Evolutionary conservation across 768 basidiomycete genomes (phyloP).

Genomic region (Termitomyces sp.): DNA sequence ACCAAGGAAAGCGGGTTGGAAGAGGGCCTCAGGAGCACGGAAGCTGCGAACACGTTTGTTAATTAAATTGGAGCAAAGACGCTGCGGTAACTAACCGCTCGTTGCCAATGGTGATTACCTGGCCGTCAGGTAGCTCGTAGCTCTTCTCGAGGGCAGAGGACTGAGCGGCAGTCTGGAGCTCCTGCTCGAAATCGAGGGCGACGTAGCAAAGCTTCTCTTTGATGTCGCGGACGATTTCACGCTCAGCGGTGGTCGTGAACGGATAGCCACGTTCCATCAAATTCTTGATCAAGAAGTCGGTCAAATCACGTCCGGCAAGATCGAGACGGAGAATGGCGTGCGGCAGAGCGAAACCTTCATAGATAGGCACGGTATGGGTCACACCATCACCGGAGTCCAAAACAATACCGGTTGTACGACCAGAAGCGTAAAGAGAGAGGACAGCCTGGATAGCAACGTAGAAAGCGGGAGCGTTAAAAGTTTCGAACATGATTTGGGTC

Average conservation of each 20-base stretch:
- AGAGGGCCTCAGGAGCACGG: slow-evolving; percentile 92
- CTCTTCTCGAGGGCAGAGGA: slow-evolving; percentile 89
- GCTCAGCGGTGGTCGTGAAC: slow-evolving; percentile 91
- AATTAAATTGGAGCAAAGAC: slow-evolving; percentile 42
- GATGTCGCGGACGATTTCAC: slow-evolving; percentile 94
- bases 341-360: slow-evolving; percentile 89
- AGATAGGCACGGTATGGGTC: slow-evolving; percentile 93
- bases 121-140: slow-evolving; percentile 89
- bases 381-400: slow-evolving; percentile 97
- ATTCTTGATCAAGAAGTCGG: slow-evolving; percentile 78
- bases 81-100: slow-evolving; percentile 71
- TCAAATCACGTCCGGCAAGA: slow-evolving; percentile 89
- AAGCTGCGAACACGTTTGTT: slow-evolving; percentile 56
- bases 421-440: slow-evolving; percentile 87
- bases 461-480: slow-evolving; percentile 90
- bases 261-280: slow-evolving; percentile 89
- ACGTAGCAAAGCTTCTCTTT: slow-evolving; percentile 98
- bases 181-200: slow-evolving; percentile 91
- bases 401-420: slow-evolving; percentile 93
- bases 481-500: slow-evolving; percentile 97
- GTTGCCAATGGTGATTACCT: slow-evolving; percentile 93
- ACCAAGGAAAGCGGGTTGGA: slow-evolving; percentile 88
- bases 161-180: slow-evolving; percentile 86
- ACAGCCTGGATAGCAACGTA: slow-evolving; percentile 92
- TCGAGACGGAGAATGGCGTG: slow-evolving; percentile 93